Conservation (phyloP, 1,139 yeast genomes). For the Lodderomyces parapsilosis region DNA sequence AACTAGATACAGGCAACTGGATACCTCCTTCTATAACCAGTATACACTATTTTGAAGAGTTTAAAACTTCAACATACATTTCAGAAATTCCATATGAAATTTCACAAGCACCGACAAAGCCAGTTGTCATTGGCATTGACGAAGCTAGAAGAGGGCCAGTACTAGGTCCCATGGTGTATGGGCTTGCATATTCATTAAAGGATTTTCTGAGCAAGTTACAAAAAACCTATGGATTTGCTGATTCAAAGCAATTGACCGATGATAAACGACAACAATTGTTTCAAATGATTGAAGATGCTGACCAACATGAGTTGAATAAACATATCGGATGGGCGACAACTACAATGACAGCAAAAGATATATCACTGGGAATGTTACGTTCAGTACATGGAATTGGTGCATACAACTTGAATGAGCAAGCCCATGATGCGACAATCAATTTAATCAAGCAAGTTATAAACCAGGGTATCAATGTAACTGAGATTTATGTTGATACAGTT, state of each 20-base stretch:
- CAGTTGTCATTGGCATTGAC: slow-evolving; percentile 78
- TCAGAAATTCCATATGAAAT: slow-evolving; percentile 30
- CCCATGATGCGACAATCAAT: slow-evolving; percentile 88
- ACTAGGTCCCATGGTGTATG: slow-evolving; percentile 95
- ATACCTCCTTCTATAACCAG: slow-evolving; percentile 32
- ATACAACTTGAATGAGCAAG: slow-evolving; percentile 90
- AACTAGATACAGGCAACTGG: slow-evolving; percentile 8
- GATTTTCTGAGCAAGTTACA: slow-evolving; percentile 52
- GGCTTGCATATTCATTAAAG: slow-evolving; percentile 72
- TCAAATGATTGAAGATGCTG: slow-evolving; percentile 50
- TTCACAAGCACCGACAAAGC: slow-evolving; percentile 16
- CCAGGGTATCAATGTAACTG: slow-evolving; percentile 60
- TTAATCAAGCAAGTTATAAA: slow-evolving; percentile 62
- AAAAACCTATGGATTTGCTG: slow-evolving; percentile 77
- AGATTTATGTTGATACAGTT: slow-evolving; percentile 90
- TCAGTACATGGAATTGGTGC: slow-evolving; percentile 53
- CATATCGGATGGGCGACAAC: slow-evolving; percentile 89
- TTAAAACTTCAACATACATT: slow-evolving; percentile 35
- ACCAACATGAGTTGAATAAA: slow-evolving; percentile 31
- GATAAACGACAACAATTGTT: slow-evolving; percentile 63
- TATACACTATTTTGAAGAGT: slow-evolving; percentile 24
- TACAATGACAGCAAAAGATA: slow-evolving; percentile 83
- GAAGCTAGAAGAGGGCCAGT: slow-evolving; percentile 99
- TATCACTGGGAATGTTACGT: slow-evolving; percentile 83
- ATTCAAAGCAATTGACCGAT: slow-evolving; percentile 84